Evolutionary conservation across 148 eudicot genomes (phyloP).

Genomic region (Camellia lanceoleosa): DNA sequence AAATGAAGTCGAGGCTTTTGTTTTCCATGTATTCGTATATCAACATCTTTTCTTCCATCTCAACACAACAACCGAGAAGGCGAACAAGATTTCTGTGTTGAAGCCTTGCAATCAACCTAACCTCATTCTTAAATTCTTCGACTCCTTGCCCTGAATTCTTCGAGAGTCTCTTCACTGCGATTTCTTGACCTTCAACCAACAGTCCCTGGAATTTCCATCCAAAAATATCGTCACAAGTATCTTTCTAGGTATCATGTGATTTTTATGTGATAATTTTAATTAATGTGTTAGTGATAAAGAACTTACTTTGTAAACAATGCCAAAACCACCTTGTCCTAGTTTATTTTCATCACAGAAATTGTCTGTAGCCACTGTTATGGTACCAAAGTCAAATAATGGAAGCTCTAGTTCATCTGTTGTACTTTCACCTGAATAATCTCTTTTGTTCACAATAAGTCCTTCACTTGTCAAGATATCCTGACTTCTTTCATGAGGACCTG

Average conservation of each 20-base stretch:
- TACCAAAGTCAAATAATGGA: slow-evolving; percentile 39
- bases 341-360: slow-evolving; percentile 41
- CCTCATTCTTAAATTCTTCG: slow-evolving; percentile 78
- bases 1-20: slow-evolving; percentile 58
- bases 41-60: slow-evolving; percentile 65
- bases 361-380: slow-evolving; percentile 45
- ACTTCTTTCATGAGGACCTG: slow-evolving; percentile 41
- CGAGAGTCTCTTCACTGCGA: slow-evolving; percentile 79
- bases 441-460: slow-evolving; percentile 25
- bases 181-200: slow-evolving; percentile 45
- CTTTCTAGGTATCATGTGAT: background rate
- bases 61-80: slow-evolving; percentile 70
- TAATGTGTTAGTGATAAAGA: background rate
- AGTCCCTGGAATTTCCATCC: slow-evolving; percentile 39
- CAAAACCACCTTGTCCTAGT: slow-evolving; percentile 70
- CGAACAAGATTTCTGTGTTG: slow-evolving; percentile 86
- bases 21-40: slow-evolving; percentile 69
- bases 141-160: slow-evolving; percentile 68
- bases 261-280: background rate
- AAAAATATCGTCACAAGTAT: background rate
- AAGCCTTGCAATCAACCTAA: slow-evolving; percentile 64
- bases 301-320: slow-evolving; percentile 57
- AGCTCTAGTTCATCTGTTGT: slow-evolving; percentile 40
- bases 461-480: slow-evolving; percentile 30
- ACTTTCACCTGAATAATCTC: slow-evolving; percentile 31